phyloP scores from a whole-genome alignment of 2,329 filamentous ascomycete genomes.

The Clonostachys rhizophaga region DNA sequence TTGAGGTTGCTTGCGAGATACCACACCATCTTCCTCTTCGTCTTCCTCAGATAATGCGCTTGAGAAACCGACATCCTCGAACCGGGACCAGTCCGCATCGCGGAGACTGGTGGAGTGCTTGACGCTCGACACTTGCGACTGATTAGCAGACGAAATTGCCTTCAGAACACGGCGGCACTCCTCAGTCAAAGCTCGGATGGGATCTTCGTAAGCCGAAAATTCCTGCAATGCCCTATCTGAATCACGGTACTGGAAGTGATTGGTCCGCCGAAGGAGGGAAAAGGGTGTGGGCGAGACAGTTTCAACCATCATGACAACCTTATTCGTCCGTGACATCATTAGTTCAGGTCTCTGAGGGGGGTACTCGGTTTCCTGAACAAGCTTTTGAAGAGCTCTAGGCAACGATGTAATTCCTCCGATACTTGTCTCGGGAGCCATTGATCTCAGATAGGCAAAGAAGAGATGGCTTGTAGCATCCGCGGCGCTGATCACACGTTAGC shows the following conservation, averaged over 20 bases:
- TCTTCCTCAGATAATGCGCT: slow-evolving; percentile 69
- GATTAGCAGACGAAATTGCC: slow-evolving; percentile 83
- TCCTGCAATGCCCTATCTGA: slow-evolving; percentile 79
- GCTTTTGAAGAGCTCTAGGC: slow-evolving; percentile 84
- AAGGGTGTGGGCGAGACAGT: slow-evolving; percentile 93
- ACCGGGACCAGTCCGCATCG: slow-evolving; percentile 94
- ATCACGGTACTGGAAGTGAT: slow-evolving; percentile 92
- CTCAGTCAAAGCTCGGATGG: slow-evolving; percentile 81
- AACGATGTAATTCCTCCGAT: slow-evolving; percentile 78
- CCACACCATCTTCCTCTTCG: slow-evolving; percentile 52
- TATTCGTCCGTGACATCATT: slow-evolving; percentile 75
- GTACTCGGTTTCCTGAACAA: slow-evolving; percentile 91
- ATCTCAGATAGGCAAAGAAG: slow-evolving; percentile 96
- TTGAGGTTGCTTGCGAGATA: slow-evolving; percentile 28
- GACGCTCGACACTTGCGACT: slow-evolving; percentile 69
- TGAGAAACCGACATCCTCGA: slow-evolving; percentile 91
- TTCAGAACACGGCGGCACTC: slow-evolving; percentile 89
- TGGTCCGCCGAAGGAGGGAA: slow-evolving; percentile 80
- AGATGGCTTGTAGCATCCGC: slow-evolving; percentile 95
- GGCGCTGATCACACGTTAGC: slow-evolving; percentile 49
- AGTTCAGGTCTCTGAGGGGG: slow-evolving; percentile 75
- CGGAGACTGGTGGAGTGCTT: slow-evolving; percentile 69
- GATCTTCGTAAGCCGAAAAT: slow-evolving; percentile 87
- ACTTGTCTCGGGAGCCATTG: slow-evolving; percentile 75
- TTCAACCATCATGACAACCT: slow-evolving; percentile 95